Percentiles rank a stretch among this genome's conserved stretches.
phyloP scores from a whole-genome alignment of 2,329 filamentous ascomycete species.

The Alternaria incomplexa region DNA sequence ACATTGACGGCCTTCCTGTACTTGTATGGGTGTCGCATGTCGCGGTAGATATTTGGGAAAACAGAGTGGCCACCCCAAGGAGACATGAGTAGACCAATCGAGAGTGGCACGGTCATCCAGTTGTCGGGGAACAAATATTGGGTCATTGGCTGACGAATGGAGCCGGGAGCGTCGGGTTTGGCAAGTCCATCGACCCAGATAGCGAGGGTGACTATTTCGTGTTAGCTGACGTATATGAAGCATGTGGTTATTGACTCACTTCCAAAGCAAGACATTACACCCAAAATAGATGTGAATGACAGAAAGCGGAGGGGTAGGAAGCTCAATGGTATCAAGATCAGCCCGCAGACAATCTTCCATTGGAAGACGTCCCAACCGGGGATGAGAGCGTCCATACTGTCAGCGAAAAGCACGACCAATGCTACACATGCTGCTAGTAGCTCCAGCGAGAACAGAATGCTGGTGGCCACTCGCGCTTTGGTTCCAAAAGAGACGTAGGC shows the following conservation, averaged over 20 bases:
- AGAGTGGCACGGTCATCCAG: constrained; percentile 85
- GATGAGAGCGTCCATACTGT: constrained; percentile 81
- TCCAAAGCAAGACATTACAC: constrained; percentile 87
- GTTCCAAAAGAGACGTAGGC: constrained; percentile 90
- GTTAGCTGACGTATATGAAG: constrained; percentile 31
- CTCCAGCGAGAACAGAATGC: constrained; percentile 86
- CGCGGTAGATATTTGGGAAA: constrained; percentile 84
- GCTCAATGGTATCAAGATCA: constrained; percentile 79
- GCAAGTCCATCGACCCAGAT: constrained; percentile 85
- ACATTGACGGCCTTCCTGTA: constrained; percentile 76
- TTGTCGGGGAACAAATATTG: constrained; percentile 85
- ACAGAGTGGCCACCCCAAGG: constrained; percentile 75
- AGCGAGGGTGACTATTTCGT: constrained; percentile 73
- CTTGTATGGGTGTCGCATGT: constrained; percentile 83
- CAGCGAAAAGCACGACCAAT: constrained; percentile 91
- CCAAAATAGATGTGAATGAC: constrained; percentile 89
- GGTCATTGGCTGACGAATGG: constrained; percentile 76
- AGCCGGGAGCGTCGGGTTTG: constrained; percentile 80
- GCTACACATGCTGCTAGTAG: constrained; percentile 88
- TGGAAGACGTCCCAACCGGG: constrained; percentile 70
- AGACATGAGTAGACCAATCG: constrained; percentile 88
- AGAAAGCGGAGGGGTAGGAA: constrained; percentile 83
- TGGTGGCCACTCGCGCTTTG: constrained; percentile 79
- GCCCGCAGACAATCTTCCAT: constrained; percentile 86
- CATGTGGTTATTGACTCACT: constrained; percentile 66